These are phyloP conservation scores for Chrysoporthe austroafricana DNA, from an alignment of 2,329 filamentous ascomycete species.

Conservation along the genomic window DNA sequence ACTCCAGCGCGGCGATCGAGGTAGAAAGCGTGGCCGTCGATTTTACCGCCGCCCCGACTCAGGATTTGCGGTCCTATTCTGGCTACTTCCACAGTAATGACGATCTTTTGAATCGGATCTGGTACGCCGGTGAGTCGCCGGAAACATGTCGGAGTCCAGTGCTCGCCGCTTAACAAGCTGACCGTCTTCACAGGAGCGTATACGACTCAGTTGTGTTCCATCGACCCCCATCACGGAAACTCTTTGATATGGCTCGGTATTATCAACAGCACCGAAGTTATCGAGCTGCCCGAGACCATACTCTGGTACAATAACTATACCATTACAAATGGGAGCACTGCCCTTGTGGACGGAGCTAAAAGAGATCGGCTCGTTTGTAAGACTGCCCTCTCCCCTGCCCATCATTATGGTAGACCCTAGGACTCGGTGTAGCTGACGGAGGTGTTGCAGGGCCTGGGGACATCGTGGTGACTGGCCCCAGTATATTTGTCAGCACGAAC, in stretches of 20 bases:
- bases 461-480: constrained; percentile 59
- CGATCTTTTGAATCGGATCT: constrained; percentile 41
- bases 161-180: background rate
- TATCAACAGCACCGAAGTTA: constrained; percentile 22
- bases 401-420: background rate
- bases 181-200: constrained; percentile 31
- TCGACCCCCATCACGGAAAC: constrained; percentile 25
- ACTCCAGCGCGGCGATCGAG: constrained; percentile 45
- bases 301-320: constrained; percentile 34
- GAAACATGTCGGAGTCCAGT: background rate
- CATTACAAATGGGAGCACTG: constrained; percentile 36
- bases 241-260: constrained; percentile 18
- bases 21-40: constrained; percentile 43
- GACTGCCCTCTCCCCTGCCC: background rate
- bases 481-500: constrained; percentile 56
- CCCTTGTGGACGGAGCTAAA: constrained; percentile 49
- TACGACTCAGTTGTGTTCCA: constrained; percentile 36
- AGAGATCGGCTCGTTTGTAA: constrained; percentile 50
- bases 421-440: background rate
- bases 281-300: constrained; percentile 22
- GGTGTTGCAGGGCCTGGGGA: constrained; percentile 57
- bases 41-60: constrained; percentile 42
- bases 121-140: constrained; percentile 38
- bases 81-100: constrained; percentile 38
- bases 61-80: constrained; percentile 39